Percentiles rank a stretch among this genome's conserved stretches.
These are phyloP conservation scores for Spathaspora hagerdaliae DNA, from an alignment of 805 yeast species.

Conservation along the genomic window DNA sequence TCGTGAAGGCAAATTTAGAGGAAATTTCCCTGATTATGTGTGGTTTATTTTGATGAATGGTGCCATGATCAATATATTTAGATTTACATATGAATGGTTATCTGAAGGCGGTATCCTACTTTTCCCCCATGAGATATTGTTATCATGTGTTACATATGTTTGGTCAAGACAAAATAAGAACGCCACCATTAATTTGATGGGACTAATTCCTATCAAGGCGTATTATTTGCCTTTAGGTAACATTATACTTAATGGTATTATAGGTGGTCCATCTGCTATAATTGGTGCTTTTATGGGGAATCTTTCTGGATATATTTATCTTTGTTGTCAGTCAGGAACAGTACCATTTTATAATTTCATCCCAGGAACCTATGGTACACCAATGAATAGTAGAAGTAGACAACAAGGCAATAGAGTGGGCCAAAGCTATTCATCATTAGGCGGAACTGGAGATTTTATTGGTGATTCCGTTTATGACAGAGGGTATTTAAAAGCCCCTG, in stretches of 20 bases:
- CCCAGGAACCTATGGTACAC: slow-evolving; percentile 24
- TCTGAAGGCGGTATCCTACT: slow-evolving; percentile 12
- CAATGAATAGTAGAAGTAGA: slow-evolving; percentile 1
- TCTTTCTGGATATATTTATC: slow-evolving; percentile 54
- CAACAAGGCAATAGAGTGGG: slow-evolving; percentile 29
- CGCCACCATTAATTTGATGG: slow-evolving; percentile 50
- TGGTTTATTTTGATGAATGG: slow-evolving; percentile 51
- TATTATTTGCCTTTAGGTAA: slow-evolving; percentile 48
- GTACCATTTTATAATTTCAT: slow-evolving; percentile 36
- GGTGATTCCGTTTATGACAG: slow-evolving; percentile 44
- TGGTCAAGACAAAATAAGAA: slow-evolving; percentile 60
- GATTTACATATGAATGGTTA: slow-evolving; percentile 13
- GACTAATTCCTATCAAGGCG: slow-evolving; percentile 50
- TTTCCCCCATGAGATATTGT: slow-evolving; percentile 35
- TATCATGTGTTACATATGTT: slow-evolving; percentile 54
- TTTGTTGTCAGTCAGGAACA: slow-evolving; percentile 59
- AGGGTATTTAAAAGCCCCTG: slow-evolving; percentile 57
- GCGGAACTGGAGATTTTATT: slow-evolving; percentile 14
- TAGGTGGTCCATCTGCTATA: slow-evolving; percentile 40
- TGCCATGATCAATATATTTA: slow-evolving; percentile 38
- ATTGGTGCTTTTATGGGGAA: slow-evolving; percentile 47
- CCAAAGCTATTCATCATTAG: slow-evolving; percentile 2
- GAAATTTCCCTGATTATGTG: slow-evolving; percentile 51
- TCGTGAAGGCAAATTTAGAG: slow-evolving; percentile 37
- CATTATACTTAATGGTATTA: slow-evolving; percentile 28